Percentiles rank a stretch among this genome's conserved stretches.
phyloP scores from a whole-genome alignment of 805 yeast species.

The Saturnispora ahearnii region DNA sequence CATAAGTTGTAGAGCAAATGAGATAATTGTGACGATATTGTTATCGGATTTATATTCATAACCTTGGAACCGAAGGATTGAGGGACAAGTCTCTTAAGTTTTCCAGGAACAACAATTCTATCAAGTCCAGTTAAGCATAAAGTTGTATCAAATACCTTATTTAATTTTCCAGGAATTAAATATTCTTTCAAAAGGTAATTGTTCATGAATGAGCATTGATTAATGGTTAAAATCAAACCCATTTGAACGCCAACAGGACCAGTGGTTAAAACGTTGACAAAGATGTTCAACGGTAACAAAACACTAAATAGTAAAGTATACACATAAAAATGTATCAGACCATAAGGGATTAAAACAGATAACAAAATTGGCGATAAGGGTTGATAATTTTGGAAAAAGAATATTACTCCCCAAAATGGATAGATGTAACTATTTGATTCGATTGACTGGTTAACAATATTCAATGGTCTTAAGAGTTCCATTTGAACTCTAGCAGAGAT shows the following conservation, averaged over 20 bases:
- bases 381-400: slow-evolving; percentile 19
- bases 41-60: slow-evolving; percentile 9
- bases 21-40: not conserved
- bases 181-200: slow-evolving; percentile 20
- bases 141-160: slow-evolving; percentile 21
- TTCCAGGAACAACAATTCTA: slow-evolving; percentile 26
- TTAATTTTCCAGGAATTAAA: slow-evolving; percentile 21
- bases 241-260: slow-evolving; percentile 25
- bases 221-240: slow-evolving; percentile 19
- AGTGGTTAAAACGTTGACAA: slow-evolving; percentile 15
- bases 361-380: slow-evolving; percentile 22
- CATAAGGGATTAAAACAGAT: slow-evolving; percentile 19
- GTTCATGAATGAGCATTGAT: slow-evolving; percentile 21
- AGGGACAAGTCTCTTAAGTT: slow-evolving; percentile 24
- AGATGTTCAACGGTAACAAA: slow-evolving; percentile 20
- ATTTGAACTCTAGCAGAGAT: slow-evolving; percentile 11
- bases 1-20: slow-evolving; percentile 12
- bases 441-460: slow-evolving; percentile 12
- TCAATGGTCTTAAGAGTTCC: slow-evolving; percentile 20
- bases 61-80: slow-evolving; percentile 20
- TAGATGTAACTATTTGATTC: slow-evolving; percentile 15
- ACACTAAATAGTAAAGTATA: slow-evolving; percentile 15
- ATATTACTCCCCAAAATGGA: slow-evolving; percentile 22
- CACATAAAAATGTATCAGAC: slow-evolving; percentile 17
- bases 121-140: slow-evolving; percentile 23